Conservation (phyloP, 192 early-diverging fungal genomes). For the Obelidium mucronatum region DNA sequence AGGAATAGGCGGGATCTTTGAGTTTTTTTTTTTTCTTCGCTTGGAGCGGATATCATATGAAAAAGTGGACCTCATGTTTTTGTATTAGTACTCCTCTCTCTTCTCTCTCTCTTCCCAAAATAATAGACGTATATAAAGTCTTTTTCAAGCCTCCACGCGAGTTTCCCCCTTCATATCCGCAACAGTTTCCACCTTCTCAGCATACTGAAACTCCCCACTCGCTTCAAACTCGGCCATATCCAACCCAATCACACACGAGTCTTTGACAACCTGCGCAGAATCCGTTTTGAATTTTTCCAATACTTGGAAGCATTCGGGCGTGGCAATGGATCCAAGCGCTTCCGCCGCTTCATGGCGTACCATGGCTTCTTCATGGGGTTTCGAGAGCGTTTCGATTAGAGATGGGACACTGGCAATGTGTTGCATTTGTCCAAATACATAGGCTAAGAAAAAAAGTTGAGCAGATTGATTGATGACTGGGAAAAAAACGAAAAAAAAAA, state of each 20-base stretch:
- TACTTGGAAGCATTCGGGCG: conserved; percentile 79
- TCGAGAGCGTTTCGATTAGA: conserved; percentile 77
- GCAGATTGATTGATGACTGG: not conserved
- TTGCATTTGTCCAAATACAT: conserved; percentile 98
- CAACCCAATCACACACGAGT: conserved; percentile 91
- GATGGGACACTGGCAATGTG: conserved; percentile 88
- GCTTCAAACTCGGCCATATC: conserved; percentile 97
- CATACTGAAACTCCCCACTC: conserved; percentile 87
- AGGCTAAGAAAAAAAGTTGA: conserved; percentile 58
- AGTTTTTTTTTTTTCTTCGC: too few relatives aligned
- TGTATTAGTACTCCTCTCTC: too few relatives aligned
- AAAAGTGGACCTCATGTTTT: too few relatives aligned
- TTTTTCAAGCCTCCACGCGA: too few relatives aligned
- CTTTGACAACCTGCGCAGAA: conserved; percentile 83
- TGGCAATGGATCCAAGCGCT: conserved; percentile 95
- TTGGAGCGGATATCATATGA: too few relatives aligned
- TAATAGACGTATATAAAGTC: too few relatives aligned
- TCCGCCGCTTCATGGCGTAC: conserved; percentile 98
- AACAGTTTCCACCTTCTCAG: conserved; percentile 43
- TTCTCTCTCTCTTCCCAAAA: too few relatives aligned
- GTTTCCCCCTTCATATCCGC: not conserved
- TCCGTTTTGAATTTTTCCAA: conserved; percentile 79
- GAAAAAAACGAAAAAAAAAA: conserved; percentile 27
- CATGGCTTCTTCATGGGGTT: conserved; percentile 83
- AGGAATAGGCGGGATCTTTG: too few relatives aligned